Base-by-base conservation (phyloP, 176 grass and related monocot species). In the Elaeis guineensis region DNA sequence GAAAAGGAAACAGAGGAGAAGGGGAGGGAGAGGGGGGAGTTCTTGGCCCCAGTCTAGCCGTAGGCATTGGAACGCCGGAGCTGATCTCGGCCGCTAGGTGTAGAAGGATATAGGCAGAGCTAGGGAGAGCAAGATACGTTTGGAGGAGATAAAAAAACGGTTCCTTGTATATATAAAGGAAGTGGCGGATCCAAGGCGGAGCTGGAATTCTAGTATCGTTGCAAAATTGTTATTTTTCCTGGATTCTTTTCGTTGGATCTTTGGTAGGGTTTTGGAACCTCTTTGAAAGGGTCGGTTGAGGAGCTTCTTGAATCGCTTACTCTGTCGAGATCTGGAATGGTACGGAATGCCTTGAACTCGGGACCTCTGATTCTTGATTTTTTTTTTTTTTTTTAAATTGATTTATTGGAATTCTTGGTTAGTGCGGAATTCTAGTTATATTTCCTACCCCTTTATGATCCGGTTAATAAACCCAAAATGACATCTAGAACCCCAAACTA, bases 291-390 rank as follows among this genome's bases (percentile, higher is more conserved):
- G 28, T 6, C 25, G 25, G 20, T 61, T 16, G 58, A 61, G 58
- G 25, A 30, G 26, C 25, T 32, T 61, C 18, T 30, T 14, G 21
- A 32, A 5, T 32, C 3, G 19, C 28, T 17, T 16, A 39, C 25
- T 17, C 26, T 26, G n/a, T 61, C 26, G 26, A 26, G 58, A 39
- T 39, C 58, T 61, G 58, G 17, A 61, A 61, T 61, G 58, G 58
- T 61, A 39, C n/a, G 26, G 6, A 32, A 19, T 61, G 5, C 3
- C 21, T 5, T 56, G 18, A 22, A 56, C 35, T 44, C 11, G 35
- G 3, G 35, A 44, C 0, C 35, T 1, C 35, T 56, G 21, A 20
- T 21, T 14, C 17, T 26, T 5, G 22, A 59, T 11, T 61, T 61
- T n/a, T 30, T 61, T 17, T 7, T 60, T 22, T 22, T n/a, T n/a